phyloP scores from a whole-genome alignment of 164 flowering plant species.

The Buxus sempervirens region DNA sequence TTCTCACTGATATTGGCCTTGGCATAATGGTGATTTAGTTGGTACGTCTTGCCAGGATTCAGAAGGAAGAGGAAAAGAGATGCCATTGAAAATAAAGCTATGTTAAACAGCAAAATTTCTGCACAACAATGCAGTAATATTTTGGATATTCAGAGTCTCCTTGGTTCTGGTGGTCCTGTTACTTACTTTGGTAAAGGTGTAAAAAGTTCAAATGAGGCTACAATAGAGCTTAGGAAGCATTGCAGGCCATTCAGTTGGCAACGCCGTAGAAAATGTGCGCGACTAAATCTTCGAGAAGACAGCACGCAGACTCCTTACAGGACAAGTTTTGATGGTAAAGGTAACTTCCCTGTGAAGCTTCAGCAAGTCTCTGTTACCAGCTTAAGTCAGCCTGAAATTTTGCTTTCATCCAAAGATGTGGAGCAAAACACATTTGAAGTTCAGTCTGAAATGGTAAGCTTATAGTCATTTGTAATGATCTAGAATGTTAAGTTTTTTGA shows the following conservation, averaged over 20 bases:
- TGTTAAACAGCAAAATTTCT: conserved; percentile 11
- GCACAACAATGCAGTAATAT: conserved; percentile 10
- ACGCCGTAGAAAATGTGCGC: conserved; percentile 38
- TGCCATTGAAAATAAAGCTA: conserved; percentile 13
- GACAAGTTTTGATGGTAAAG: not conserved
- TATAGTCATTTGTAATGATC: not conserved
- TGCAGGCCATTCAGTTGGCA: conserved; percentile 43
- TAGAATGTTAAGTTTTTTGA: not conserved
- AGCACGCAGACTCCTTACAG: conserved; percentile 7
- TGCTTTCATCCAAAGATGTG: conserved; percentile 16
- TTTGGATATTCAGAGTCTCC: conserved; percentile 4
- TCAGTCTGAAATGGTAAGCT: conserved; percentile 12
- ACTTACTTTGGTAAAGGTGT: not conserved
- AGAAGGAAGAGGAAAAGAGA: conserved; percentile 35
- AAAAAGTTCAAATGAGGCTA: conserved; percentile 6
- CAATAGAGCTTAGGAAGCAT: conserved; percentile 29
- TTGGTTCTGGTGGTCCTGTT: conserved; percentile 8
- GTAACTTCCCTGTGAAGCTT: conserved; percentile 11
- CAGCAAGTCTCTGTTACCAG: conserved; percentile 5
- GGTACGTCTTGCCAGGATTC: conserved; percentile 25
- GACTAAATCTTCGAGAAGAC: conserved; percentile 13
- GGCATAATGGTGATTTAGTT: not conserved
- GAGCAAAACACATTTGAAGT: not conserved
- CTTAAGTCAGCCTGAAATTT: conserved; percentile 13
- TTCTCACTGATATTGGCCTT: not conserved